Conservation (phyloP, 176 grass and related monocot genomes). For the Pharus latifolius region DNA sequence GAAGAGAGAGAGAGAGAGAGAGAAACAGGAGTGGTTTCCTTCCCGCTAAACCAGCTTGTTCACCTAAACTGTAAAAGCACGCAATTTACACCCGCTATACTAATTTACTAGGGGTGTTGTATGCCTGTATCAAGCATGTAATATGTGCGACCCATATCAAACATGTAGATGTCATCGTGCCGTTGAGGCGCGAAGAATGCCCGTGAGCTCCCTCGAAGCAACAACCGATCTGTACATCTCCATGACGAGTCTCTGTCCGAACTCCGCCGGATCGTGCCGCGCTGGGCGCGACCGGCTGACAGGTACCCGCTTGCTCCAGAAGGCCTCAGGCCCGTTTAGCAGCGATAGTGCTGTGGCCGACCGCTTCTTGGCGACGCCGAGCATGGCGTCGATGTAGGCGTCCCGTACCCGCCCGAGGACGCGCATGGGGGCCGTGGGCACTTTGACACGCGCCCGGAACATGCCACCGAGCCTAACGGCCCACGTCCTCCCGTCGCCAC, state of each 20-base stretch:
- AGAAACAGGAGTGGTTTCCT: too few species aligned
- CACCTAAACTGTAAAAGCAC: too few species aligned
- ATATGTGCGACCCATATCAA: too few species aligned
- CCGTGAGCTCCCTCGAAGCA: slow-evolving; percentile 35
- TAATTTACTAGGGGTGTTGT: too few species aligned
- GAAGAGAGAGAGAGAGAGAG: too few species aligned
- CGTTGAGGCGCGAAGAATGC: slow-evolving; percentile 24
- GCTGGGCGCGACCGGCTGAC: slow-evolving; percentile 22
- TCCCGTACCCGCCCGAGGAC: slow-evolving; percentile 54
- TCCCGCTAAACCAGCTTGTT: too few species aligned
- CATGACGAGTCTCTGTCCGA: slow-evolving; percentile 45
- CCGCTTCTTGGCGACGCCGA: slow-evolving; percentile 45
- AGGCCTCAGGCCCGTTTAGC: slow-evolving; percentile 20
- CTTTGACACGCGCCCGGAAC: slow-evolving; percentile 17
- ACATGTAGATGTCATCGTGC: slow-evolving; percentile 11
- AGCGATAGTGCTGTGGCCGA: slow-evolving; percentile 7
- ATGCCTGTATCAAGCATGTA: too few species aligned
- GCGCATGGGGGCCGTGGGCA: slow-evolving; percentile 23
- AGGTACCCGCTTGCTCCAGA: slow-evolving; percentile 60
- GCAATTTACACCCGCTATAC: too few species aligned
- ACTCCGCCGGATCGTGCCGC: slow-evolving; percentile 22
- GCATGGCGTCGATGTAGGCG: slow-evolving; percentile 66
- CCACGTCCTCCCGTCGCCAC: slow-evolving; percentile 10
- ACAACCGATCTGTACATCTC: slow-evolving; percentile 77
- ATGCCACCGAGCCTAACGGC: slow-evolving; percentile 35